A percentile compares a stretch with the other conserved stretches of the same genome.
phyloP scores from a whole-genome alignment of 306 rosid genomes.

The Fragaria vesca region DNA sequence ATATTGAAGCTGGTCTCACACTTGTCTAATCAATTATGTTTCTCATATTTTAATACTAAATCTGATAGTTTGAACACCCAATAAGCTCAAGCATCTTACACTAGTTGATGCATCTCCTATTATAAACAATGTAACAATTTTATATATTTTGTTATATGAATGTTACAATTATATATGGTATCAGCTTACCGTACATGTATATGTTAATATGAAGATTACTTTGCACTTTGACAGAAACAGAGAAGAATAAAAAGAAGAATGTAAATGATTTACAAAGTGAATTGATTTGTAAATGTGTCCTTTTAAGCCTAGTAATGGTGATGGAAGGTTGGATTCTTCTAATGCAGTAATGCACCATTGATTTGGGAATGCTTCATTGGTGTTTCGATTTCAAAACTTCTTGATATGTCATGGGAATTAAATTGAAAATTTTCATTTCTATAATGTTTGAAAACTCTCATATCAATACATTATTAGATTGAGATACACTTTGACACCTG shows the following conservation, averaged over 20 bases:
- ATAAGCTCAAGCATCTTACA: not conserved
- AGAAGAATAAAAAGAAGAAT: too few relatives aligned
- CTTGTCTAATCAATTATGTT: too few relatives aligned
- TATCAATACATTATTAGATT: not conserved
- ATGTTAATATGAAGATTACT: too few relatives aligned
- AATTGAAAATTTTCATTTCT: not conserved
- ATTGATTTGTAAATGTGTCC: too few relatives aligned
- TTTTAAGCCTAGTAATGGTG: not conserved
- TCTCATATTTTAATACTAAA: not conserved
- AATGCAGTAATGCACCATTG: not conserved
- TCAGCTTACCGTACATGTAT: not conserved
- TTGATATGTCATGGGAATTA: not conserved
- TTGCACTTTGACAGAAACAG: too few relatives aligned
- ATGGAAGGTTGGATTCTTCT: not conserved
- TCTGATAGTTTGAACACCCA: not conserved
- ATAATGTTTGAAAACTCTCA: not conserved
- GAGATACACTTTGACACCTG: too few relatives aligned
- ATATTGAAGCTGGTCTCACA: too few relatives aligned
- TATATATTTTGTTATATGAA: too few relatives aligned
- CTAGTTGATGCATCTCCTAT: not conserved
- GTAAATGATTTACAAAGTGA: too few relatives aligned
- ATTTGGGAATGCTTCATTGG: not conserved
- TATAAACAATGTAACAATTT: not conserved
- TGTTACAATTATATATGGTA: not conserved
- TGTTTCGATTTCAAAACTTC: not conserved